phyloP scores from a whole-genome alignment of 768 basidiomycete species.

The Tephrocybe sp. region DNA sequence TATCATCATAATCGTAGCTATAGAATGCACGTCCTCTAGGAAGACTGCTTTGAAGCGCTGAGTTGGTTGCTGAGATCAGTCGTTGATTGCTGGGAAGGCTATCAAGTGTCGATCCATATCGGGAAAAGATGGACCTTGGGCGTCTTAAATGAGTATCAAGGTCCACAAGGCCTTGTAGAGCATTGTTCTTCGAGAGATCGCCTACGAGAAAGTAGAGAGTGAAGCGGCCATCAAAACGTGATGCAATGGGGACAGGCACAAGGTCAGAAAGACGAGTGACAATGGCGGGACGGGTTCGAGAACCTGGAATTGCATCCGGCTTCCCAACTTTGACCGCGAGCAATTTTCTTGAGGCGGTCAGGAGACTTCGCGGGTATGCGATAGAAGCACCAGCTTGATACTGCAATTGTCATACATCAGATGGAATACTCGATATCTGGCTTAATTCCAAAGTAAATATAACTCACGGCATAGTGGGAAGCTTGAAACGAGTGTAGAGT shows the following conservation, averaged over 20 bases:
- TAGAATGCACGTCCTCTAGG: slow-evolving; percentile 12
- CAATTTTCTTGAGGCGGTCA: slow-evolving; percentile 12
- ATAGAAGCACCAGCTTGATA: slow-evolving; percentile 19
- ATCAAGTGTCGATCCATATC: slow-evolving; percentile 6
- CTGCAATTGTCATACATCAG: background rate
- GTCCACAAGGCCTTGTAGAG: slow-evolving; percentile 7
- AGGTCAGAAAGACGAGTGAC: slow-evolving; percentile 16
- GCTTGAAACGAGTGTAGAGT: slow-evolving; percentile 14
- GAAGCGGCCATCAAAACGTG: slow-evolving; percentile 16
- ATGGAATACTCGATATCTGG: background rate
- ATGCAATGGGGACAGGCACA: slow-evolving; percentile 11
- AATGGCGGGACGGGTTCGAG: slow-evolving; percentile 11
- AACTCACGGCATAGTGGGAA: slow-evolving; percentile 13
- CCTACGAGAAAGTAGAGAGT: slow-evolving; percentile 15
- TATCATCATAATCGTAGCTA: slow-evolving; percentile 15
- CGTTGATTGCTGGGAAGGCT: slow-evolving; percentile 1
- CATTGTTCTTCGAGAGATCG: slow-evolving; percentile 10
- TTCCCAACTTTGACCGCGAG: slow-evolving; percentile 13
- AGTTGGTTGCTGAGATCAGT: background rate
- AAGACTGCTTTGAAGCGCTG: background rate
- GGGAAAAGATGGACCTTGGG: slow-evolving; percentile 11
- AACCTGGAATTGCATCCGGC: slow-evolving; percentile 10
- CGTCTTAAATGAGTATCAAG: slow-evolving; percentile 9
- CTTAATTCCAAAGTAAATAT: background rate
- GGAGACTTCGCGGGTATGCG: slow-evolving; percentile 9